A percentile compares a stretch with the other conserved stretches of the same genome.
phyloP scores from a whole-genome alignment of 164 flowering plant species.

The Vitis vinifera region ASM3070453v1 NC_081820.1:20771001-20771500 shows the following conservation, averaged over 20 bases:
- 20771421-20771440: too few relatives aligned
- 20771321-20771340: constrained; percentile 96
- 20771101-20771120: constrained; percentile 82
- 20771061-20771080: constrained; percentile 93
- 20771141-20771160: constrained; percentile 96
- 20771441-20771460: too few relatives aligned
- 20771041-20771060: constrained; percentile 92
- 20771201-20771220: constrained; percentile 85
- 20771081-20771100: constrained; percentile 80
- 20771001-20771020: constrained; percentile 96
- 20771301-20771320: constrained; percentile 97
- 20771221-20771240: constrained; percentile 1
- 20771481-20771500: too few relatives aligned
- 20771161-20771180: constrained; percentile 94
- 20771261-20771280: neutral
- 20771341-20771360: constrained; percentile 84
- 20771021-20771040: constrained; percentile 94
- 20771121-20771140: constrained; percentile 91
- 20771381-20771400: constrained; percentile 3
- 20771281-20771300: neutral
- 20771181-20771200: constrained; percentile 88
- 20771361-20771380: constrained; percentile 82
- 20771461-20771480: too few relatives aligned
- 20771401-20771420: neutral
- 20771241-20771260: neutral